Evolutionary conservation across 1,284 basidiomycete species (phyloP), one percentile per base, ranked within the genome.

Genomic region (Apiotrichum gracile): DNA sequence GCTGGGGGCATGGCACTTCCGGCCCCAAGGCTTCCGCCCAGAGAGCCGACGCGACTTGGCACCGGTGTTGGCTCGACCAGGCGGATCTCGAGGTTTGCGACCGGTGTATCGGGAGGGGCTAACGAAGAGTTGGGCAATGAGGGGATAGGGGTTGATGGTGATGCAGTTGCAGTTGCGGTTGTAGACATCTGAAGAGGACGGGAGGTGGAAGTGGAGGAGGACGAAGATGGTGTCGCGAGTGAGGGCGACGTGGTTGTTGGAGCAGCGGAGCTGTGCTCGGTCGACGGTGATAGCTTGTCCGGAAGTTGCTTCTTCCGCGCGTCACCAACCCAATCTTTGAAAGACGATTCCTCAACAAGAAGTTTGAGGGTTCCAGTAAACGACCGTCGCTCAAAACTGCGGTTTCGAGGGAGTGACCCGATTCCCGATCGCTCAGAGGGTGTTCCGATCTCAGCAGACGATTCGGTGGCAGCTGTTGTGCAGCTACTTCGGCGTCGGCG

Each of bases 51-150:
- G 31, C 71, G 61, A 40, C 62, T 65, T 4, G 71, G 70, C 0
- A 68, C 71, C 5, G 71, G 71, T 4, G 71, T 73, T 14, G 71
- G 71, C 53, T 73, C 71, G 19, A 73, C 66, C n/a, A 73, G 58
- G 0, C 69, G 66, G 17, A 72, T 68, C 49, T 72, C 67, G 26
- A 73, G 50, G 42, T 68, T 58, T 16, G 68, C 62, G 10, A 65
- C 54, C 0, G 70, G 70, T 7, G 70, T 71, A 25, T 68, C 65
- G 21, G 54, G 51, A 16, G 55, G 40, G 2, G 42, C 26, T 17
- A 52, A 39, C 25, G 47, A 38, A 5, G 49, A 46, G 12, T 31
- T 31, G 10, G 31, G 31, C n/a, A n/a, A n/a, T n/a, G n/a, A n/a
- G n/a, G n/a, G n/a, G n/a, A n/a, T n/a, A n/a, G n/a, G n/a, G n/a